Percentiles rank a stretch among this genome's conserved stretches.
Conservation (phyloP, 768 basidiomycete species). For the Leccinellum luteum region DNA sequence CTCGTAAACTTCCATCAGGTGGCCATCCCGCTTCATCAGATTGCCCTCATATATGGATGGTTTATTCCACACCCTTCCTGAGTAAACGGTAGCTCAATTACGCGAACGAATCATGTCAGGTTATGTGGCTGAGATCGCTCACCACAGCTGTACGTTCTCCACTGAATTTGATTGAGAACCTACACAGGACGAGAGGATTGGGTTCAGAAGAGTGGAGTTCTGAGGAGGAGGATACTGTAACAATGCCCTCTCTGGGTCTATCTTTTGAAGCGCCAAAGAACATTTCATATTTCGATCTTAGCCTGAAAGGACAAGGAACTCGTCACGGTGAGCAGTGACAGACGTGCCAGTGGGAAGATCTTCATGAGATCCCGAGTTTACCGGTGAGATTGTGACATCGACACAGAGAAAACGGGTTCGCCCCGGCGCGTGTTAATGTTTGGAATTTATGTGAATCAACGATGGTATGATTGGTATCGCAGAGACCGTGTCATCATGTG, state of each 20-base stretch:
- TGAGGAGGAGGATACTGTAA: slow-evolving; percentile 4
- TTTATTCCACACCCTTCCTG: no score
- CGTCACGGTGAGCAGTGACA: slow-evolving; percentile 9
- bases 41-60: not conserved
- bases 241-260: slow-evolving; percentile 15
- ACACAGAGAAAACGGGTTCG: slow-evolving; percentile 13
- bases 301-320: slow-evolving; percentile 19
- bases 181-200: slow-evolving; percentile 8
- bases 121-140: slow-evolving; percentile 13
- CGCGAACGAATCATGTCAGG: slow-evolving; percentile 5
- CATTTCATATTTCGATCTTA: not conserved
- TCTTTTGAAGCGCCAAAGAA: slow-evolving; percentile 12
- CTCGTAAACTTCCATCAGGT: not conserved
- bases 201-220: not conserved
- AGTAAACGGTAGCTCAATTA: not conserved
- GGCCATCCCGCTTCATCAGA: not conserved
- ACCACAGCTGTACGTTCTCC: slow-evolving; percentile 4
- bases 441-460: slow-evolving; percentile 14
- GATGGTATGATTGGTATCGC: slow-evolving; percentile 10
- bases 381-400: slow-evolving; percentile 15
- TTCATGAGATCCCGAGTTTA: not conserved
- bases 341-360: slow-evolving; percentile 7
- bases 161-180: slow-evolving; percentile 4
- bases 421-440: not conserved
- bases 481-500: slow-evolving; percentile 19